Evolutionary conservation across 2,329 filamentous ascomycete species (phyloP).

Genomic region (Daldinia sp.): DNA sequence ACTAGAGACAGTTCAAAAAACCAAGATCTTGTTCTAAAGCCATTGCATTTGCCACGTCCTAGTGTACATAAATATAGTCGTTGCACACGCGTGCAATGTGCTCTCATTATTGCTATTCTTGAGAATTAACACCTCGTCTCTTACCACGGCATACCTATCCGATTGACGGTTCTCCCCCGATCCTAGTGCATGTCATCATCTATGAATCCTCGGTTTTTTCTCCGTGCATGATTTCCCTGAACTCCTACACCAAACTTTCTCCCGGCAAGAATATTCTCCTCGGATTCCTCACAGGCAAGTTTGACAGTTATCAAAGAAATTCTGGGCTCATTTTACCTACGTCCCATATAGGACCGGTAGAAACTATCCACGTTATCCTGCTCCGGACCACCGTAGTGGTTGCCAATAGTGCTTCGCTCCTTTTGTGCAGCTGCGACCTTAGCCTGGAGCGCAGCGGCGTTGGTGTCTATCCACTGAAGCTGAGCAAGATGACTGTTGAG

Average conservation of each 20-base stretch:
- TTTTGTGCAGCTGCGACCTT: conserved; percentile 87
- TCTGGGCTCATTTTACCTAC: conserved; percentile 49
- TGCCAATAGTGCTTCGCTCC: conserved; percentile 69
- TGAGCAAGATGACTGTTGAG: conserved; percentile 93
- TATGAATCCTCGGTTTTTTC: conserved; percentile 7
- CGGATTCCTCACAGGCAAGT: neutral
- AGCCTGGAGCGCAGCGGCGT: conserved; percentile 79
- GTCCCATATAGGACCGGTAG: conserved; percentile 85
- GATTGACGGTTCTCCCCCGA: conserved; percentile 4
- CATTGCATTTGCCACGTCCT: conserved; percentile 34
- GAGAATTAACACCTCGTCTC: conserved; percentile 34
- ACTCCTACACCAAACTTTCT: conserved; percentile 14
- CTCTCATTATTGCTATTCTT: conserved; percentile 29
- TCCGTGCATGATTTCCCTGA: conserved; percentile 17
- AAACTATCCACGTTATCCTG: conserved; percentile 85
- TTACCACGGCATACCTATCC: conserved; percentile 17
- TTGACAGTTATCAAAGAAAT: neutral
- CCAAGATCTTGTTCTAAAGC: conserved; percentile 28
- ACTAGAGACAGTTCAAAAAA: conserved; percentile 17
- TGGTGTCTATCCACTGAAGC: conserved; percentile 91
- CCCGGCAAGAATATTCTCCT: neutral
- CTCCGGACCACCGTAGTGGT: conserved; percentile 66
- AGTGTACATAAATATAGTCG: conserved; percentile 44
- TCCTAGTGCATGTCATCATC: conserved; percentile 17
- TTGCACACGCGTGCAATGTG: conserved; percentile 20